phyloP scores from a whole-genome alignment of 2,329 filamentous ascomycete species.

The Exophiala dermatitidis region DNA sequence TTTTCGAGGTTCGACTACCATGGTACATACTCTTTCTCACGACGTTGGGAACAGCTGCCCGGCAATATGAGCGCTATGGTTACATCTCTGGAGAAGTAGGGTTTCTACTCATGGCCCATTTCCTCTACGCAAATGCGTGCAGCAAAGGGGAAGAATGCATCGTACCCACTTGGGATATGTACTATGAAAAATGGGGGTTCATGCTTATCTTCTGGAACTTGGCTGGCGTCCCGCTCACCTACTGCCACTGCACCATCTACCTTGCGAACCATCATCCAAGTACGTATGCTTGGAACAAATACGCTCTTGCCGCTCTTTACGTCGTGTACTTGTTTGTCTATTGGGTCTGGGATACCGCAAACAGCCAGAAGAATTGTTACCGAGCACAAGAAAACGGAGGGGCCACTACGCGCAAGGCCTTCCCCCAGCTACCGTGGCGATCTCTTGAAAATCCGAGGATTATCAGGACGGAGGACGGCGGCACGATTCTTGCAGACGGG shows the following conservation, averaged over 20 bases:
- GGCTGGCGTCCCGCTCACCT: conserved; percentile 80
- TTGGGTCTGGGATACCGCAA: conserved; percentile 87
- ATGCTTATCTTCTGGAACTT: conserved; percentile 99
- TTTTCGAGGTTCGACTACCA: conserved; percentile 84
- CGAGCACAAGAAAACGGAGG: conserved; percentile 70
- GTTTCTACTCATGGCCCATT: conserved; percentile 83
- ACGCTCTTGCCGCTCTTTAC: conserved; percentile 58
- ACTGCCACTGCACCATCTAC: conserved; percentile 90
- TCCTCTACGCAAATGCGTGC: conserved; percentile 85
- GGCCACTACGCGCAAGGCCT: conserved; percentile 59
- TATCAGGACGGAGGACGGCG: conserved; percentile 65
- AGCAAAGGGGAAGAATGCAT: conserved; percentile 89
- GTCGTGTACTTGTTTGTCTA: conserved; percentile 72
- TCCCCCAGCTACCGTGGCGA: conserved; percentile 87
- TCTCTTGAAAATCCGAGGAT: conserved; percentile 71
- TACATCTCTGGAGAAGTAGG: conserved; percentile 78
- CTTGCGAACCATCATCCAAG: conserved; percentile 74
- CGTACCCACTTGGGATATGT: conserved; percentile 89
- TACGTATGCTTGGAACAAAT: conserved; percentile 69
- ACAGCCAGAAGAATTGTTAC: conserved; percentile 92
- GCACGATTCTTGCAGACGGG: conserved; percentile 72
- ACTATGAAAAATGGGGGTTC: conserved; percentile 94
- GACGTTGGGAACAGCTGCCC: conserved; percentile 65
- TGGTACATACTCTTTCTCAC: conserved; percentile 86
- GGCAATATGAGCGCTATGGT: conserved; percentile 77